Evolutionary conservation across 352 stramenopile species (phyloP), one percentile per base, ranked within the genome.

Genomic region (Albugo candida): DNA sequence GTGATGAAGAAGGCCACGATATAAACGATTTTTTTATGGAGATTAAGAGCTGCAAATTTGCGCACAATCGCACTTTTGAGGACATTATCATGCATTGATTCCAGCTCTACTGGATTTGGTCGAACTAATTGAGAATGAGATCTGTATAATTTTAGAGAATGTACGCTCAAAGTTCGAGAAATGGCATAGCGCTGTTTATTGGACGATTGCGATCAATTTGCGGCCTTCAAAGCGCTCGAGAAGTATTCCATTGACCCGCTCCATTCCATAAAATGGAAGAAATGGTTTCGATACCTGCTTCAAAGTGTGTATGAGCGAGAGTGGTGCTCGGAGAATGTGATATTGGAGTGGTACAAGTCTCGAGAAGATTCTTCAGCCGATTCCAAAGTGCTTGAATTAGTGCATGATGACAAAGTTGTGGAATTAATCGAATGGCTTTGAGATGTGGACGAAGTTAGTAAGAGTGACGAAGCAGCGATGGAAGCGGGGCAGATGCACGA

Each of bases 341-440:
- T 97, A 51, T 64, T 96, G 36, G 63, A 78, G 40, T 97, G 88
- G 88, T 72, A 93, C 41, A 65, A 55, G 20, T 61, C 67, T 43
- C 64, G 63, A 13, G 58, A 61, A 12, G 48, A 68, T 31, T 71
- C 69, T 16, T 54, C 58, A 27, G 63, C 60, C 13, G 67, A 65
- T 19, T 58, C 55, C 38, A 61, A 54, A 31, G 51, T 55, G 4
- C 54, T 47, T 20, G 51, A 62, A 48, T 56, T 94, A 18, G 84
- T 86, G 37, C 55, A 59, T 49, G 61, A 72, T 42, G 51, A 92
- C 51, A 71, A 82, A 21, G 72, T 95, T 24, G 69, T 93, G 53
- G 87, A 95, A 56, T 97, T 97, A 63, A 79, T 97, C 47, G 81
- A 95, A 45, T 97, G 87, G 85, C 60, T 96, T 13, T 63, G 88